Conservation (phyloP, 345 rosid genomes). For the Hypericum androsaemum region DNA sequence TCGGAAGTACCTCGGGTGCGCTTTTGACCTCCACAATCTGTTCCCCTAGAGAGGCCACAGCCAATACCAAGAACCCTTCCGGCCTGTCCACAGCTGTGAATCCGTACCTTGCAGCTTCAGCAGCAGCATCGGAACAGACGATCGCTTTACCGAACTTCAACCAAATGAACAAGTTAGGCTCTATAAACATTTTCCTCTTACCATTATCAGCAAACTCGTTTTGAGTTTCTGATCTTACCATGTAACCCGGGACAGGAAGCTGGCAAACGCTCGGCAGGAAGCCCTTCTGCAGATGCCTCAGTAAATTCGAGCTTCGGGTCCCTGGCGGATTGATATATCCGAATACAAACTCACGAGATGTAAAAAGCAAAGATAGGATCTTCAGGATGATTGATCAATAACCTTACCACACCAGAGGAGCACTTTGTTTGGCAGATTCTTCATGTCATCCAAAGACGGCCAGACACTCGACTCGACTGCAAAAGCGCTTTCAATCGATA, state of each 20-base stretch:
- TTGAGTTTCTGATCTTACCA: conserved; percentile 30
- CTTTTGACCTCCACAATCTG: conserved; percentile 32
- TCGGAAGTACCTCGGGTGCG: conserved; percentile 48
- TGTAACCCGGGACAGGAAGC: conserved; percentile 67
- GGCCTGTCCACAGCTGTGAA: conserved; percentile 67
- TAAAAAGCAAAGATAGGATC: too few species aligned
- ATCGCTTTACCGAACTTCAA: conserved; percentile 66
- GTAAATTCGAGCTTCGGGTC: conserved; percentile 44
- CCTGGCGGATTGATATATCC: conserved; percentile 19
- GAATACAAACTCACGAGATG: not conserved
- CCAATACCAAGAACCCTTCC: conserved; percentile 63
- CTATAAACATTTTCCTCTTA: not conserved
- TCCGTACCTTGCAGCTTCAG: conserved; percentile 75
- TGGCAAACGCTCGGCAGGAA: conserved; percentile 62
- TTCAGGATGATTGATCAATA: not conserved
- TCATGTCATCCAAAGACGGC: conserved; percentile 58
- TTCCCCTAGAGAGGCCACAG: conserved; percentile 51
- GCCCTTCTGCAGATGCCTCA: conserved; percentile 64
- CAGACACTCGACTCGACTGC: conserved; percentile 39
- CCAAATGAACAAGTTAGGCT: not conserved
- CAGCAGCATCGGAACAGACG: conserved; percentile 76
- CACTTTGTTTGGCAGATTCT: conserved; percentile 51
- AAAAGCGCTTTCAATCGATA: conserved; percentile 51
- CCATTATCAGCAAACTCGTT: not conserved
- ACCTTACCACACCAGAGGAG: conserved; percentile 77